Conservation (phyloP, 73 alveolate species). For the Halteria grandinella region DNA sequence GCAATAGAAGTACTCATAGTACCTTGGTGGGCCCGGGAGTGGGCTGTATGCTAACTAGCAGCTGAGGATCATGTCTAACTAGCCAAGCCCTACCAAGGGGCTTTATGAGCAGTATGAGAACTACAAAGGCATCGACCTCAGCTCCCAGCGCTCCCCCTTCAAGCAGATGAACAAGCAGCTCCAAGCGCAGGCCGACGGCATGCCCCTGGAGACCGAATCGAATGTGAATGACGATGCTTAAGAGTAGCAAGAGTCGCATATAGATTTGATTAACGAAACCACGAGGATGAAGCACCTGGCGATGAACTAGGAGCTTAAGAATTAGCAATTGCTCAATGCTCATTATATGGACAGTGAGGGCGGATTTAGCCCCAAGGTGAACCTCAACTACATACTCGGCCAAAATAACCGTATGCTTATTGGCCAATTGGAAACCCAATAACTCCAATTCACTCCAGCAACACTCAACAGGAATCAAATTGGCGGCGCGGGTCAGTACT, state of each 20-base stretch:
- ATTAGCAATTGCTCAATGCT: too few relatives aligned
- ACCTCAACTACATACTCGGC: too few relatives aligned
- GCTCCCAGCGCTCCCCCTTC: constrained; percentile 48
- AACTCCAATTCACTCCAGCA: too few relatives aligned
- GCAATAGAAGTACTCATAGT: not conserved
- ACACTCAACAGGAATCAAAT: too few relatives aligned
- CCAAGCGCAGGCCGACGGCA: constrained; percentile 45
- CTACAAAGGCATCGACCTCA: constrained; percentile 35
- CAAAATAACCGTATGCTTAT: too few relatives aligned
- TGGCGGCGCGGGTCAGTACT: too few relatives aligned
- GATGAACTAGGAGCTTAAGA: too few relatives aligned
- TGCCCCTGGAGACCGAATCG: constrained; percentile 56
- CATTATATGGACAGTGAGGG: constrained; percentile 16
- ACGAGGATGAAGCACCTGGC: constrained; percentile 52
- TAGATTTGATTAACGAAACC: constrained; percentile 46
- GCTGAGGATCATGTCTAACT: constrained; percentile 19
- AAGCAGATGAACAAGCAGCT: constrained; percentile 41
- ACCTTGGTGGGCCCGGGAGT: too few relatives aligned
- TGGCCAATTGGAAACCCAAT: too few relatives aligned
- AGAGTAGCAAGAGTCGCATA: constrained; percentile 47
- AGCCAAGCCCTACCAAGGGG: constrained; percentile 45
- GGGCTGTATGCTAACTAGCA: too few relatives aligned
- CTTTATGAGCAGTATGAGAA: not conserved
- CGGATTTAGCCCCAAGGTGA: not conserved
- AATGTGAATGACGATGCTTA: constrained; percentile 43